phyloP scores from a whole-genome alignment of 257 asterid species.

The Rauvolfia tetraphylla region DNA sequence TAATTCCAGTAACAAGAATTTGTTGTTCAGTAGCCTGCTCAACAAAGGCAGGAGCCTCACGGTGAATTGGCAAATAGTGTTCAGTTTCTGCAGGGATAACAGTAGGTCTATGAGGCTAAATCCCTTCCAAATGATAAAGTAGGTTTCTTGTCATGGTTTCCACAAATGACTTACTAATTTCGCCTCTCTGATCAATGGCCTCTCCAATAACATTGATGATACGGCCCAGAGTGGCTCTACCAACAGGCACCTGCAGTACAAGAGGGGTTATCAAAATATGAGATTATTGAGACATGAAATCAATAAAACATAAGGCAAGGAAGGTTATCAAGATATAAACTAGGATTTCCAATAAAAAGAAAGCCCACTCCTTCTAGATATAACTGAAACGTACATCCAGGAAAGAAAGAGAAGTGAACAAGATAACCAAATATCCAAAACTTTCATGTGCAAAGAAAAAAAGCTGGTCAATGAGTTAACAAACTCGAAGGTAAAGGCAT shows the following conservation, averaged over 20 bases:
- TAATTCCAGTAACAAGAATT: slow-evolving; percentile 95
- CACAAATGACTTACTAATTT: slow-evolving; percentile 49
- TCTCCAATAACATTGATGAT: slow-evolving; percentile 95
- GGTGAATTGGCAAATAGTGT: slow-evolving; percentile 86
- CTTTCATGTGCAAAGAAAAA: background rate
- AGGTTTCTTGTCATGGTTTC: background rate
- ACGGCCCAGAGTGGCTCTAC: slow-evolving; percentile 97
- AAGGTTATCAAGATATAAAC: too few species aligned
- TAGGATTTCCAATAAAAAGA: background rate
- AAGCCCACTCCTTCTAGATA: background rate
- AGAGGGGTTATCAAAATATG: slow-evolving; percentile 5
- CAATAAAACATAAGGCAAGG: background rate
- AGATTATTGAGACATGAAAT: background rate
- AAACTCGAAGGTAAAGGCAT: background rate
- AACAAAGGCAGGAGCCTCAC: slow-evolving; percentile 94
- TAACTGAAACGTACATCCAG: background rate
- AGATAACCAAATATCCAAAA: background rate
- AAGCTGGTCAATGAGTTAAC: background rate
- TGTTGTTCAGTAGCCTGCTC: slow-evolving; percentile 97
- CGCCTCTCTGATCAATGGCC: slow-evolving; percentile 88
- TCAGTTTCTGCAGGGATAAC: slow-evolving; percentile 60
- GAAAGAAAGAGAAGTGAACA: background rate
- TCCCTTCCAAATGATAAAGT: background rate
- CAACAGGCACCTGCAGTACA: slow-evolving; percentile 81
- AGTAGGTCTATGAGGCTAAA: slow-evolving; percentile 19